Conservation (phyloP, 1,139 yeast species). For the Scheffersomyces stambukii region DNA sequence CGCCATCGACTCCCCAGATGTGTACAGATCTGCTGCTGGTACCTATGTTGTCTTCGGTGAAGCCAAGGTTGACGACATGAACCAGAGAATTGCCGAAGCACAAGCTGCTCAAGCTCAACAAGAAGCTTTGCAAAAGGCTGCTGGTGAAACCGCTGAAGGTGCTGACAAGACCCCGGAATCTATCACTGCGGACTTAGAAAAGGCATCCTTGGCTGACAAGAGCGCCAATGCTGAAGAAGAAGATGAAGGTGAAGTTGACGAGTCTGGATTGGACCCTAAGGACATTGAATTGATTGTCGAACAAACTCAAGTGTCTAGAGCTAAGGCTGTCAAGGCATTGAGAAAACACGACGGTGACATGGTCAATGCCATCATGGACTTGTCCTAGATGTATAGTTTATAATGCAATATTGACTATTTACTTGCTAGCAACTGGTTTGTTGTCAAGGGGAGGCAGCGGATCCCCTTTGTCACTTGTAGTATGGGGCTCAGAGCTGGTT, state of each 20-base stretch:
- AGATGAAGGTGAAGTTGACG: conserved; percentile 70
- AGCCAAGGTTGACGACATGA: conserved; percentile 90
- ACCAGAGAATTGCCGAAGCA: conserved; percentile 72
- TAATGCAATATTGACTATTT: not conserved
- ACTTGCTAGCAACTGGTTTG: not conserved
- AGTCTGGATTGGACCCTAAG: conserved; percentile 71
- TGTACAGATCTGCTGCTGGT: conserved; percentile 90
- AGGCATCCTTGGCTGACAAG: conserved; percentile 57
- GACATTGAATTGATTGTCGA: conserved; percentile 82
- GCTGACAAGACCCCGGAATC: conserved; percentile 62
- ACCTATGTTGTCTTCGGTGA: conserved; percentile 97
- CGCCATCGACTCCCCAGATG: conserved; percentile 94
- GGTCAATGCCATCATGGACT: conserved; percentile 93
- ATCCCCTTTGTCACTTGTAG: conserved; percentile 1
- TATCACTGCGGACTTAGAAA: conserved; percentile 88
- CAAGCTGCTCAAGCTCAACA: conserved; percentile 43
- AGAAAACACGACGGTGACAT: conserved; percentile 88
- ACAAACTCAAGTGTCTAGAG: conserved; percentile 86
- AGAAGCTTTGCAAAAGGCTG: conserved; percentile 66
- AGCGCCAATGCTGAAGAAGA: conserved; percentile 29
- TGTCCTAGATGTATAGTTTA: conserved; percentile 37
- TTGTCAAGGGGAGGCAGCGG: not conserved
- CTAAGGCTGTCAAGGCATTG: conserved; percentile 88
- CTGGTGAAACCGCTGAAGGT: conserved; percentile 25
- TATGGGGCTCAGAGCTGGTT: too few species aligned